Conservation (phyloP, 345 rosid genomes). For the Gossypium mustelinum region DNA sequence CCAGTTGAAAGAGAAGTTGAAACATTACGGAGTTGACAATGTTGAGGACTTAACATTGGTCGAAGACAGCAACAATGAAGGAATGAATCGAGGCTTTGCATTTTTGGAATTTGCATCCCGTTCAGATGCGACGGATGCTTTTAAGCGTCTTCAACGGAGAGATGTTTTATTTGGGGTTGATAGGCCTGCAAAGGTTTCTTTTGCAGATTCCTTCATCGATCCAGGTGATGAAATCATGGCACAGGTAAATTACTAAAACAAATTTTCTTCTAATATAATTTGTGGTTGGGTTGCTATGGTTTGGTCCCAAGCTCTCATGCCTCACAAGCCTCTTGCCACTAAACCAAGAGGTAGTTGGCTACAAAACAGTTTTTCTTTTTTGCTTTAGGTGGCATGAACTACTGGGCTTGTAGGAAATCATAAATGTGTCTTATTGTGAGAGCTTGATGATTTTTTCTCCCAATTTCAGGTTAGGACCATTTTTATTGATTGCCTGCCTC, state of each 20-base stretch:
- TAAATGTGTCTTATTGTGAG: no score
- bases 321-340: background rate
- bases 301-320: background rate
- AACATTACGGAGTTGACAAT: conserved; percentile 87
- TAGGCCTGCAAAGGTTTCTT: conserved; percentile 94
- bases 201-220: conserved; percentile 96
- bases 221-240: conserved; percentile 96
- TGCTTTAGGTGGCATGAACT: background rate
- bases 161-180: conserved; percentile 94
- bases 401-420: background rate
- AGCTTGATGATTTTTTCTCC: conserved; percentile 12
- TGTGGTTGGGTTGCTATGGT: background rate
- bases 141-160: conserved; percentile 86
- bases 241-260: conserved; percentile 57
- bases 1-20: conserved; percentile 95
- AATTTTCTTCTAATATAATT: background rate
- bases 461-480: conserved; percentile 79
- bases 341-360: background rate
- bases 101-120: conserved; percentile 94
- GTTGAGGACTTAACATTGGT: conserved; percentile 89
- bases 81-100: conserved; percentile 94
- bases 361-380: background rate
- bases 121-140: conserved; percentile 90
- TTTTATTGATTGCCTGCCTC: conserved; percentile 83
- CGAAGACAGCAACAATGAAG: conserved; percentile 78